phyloP scores from a whole-genome alignment of 78 protist genomes.

The Ministeria vibrans region DNA sequence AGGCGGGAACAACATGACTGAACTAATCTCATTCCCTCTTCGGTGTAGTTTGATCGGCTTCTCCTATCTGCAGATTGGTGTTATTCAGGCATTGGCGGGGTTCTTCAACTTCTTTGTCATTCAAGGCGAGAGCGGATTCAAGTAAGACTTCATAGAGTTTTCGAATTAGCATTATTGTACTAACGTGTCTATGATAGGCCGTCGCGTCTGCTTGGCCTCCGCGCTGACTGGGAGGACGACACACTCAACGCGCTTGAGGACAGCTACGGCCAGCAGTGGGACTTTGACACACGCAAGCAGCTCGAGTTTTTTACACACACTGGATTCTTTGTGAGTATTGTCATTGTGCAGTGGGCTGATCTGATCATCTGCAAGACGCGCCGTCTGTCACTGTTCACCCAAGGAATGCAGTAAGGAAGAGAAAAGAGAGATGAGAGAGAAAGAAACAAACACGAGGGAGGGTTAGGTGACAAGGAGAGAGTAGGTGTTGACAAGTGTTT shows the following conservation, averaged over 20 bases:
- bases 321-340: conserved; percentile 71
- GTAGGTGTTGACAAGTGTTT: background rate
- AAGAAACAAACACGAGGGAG: no score
- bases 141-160: no score
- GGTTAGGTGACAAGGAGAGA: no score
- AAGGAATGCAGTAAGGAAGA: conserved; percentile 41
- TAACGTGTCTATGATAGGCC: no score
- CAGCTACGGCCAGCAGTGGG: background rate
- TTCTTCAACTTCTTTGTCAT: conserved; percentile 54
- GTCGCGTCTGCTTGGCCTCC: background rate
- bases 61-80: conserved; percentile 75
- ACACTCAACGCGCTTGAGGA: background rate
- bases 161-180: no score
- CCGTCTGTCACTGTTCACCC: conserved; percentile 62
- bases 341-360: conserved; percentile 75
- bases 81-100: conserved; percentile 74
- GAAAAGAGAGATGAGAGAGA: no score
- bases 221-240: conserved; percentile 12
- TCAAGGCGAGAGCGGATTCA: conserved; percentile 12
- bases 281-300: background rate
- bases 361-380: conserved; percentile 78
- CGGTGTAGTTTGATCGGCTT: no score
- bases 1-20: no score
- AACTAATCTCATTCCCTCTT: no score
- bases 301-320: conserved; percentile 53